Conservation (phyloP, 2,329 filamentous ascomycete species). For the Cryphonectria japonica region DNA sequence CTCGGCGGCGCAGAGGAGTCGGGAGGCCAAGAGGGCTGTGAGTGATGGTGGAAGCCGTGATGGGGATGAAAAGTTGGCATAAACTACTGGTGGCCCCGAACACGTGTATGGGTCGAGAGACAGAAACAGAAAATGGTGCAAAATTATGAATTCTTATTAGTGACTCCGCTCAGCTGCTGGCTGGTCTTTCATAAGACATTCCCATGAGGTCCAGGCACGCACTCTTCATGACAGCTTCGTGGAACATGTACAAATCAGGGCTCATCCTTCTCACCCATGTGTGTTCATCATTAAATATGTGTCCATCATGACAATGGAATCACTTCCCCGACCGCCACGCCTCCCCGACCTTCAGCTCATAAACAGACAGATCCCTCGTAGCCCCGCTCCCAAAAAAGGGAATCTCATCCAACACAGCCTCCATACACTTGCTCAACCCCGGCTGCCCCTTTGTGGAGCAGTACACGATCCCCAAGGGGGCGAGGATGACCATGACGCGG, state of each 20-base stretch:
- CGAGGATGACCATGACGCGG: slow-evolving; percentile 29
- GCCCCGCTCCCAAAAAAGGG: slow-evolving; percentile 25
- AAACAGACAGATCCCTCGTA: slow-evolving; percentile 21
- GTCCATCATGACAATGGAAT: not conserved
- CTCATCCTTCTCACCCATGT: not conserved
- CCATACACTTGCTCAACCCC: slow-evolving; percentile 27
- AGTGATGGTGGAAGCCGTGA: slow-evolving; percentile 2
- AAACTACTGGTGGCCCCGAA: not conserved
- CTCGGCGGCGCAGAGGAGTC: slow-evolving; percentile 1
- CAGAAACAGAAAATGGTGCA: not conserved
- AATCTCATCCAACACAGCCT: slow-evolving; percentile 28
- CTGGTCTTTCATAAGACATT: not conserved
- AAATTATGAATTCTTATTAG: not conserved
- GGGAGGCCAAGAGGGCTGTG: not conserved
- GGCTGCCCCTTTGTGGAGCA: slow-evolving; percentile 22
- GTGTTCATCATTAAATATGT: too few relatives aligned
- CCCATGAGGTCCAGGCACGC: not conserved
- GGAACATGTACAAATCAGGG: too few relatives aligned
- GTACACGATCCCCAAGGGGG: slow-evolving; percentile 29
- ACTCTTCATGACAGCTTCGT: too few relatives aligned
- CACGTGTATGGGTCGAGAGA: not conserved
- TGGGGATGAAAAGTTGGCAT: slow-evolving; percentile 12
- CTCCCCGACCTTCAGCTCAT: slow-evolving; percentile 13
- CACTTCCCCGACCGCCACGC: not conserved
- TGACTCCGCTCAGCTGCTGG: not conserved